A percentile compares a stretch with the other conserved stretches of the same genome.
Conservation (phyloP, 768 basidiomycete species). For the Boletus vinaceobasis region DNA sequence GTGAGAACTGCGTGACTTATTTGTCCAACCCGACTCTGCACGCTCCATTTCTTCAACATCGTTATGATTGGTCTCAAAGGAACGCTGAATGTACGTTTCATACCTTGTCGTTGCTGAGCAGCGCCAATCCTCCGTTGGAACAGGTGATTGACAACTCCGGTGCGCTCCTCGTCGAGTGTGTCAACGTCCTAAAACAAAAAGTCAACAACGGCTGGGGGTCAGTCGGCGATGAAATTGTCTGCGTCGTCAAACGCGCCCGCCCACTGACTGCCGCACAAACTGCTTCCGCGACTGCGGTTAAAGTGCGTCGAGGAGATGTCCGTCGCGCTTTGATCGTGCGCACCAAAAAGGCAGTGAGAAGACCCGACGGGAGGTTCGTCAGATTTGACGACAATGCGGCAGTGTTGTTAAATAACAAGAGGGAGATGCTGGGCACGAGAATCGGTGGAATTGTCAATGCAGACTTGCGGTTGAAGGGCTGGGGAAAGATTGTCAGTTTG, state of each 20-base stretch:
- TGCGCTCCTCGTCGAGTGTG: conserved; percentile 90
- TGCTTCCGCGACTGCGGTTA: conserved; percentile 74
- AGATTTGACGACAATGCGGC: conserved; percentile 97
- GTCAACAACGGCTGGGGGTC: conserved; percentile 92
- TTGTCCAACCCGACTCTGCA: neutral
- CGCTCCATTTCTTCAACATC: neutral
- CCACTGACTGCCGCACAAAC: conserved; percentile 68
- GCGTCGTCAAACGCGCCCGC: conserved; percentile 88
- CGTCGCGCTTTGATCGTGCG: conserved; percentile 95
- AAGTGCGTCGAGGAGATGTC: conserved; percentile 91
- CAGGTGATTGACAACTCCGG: conserved; percentile 98
- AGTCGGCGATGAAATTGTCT: conserved; percentile 94
- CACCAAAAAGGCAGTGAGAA: conserved; percentile 77
- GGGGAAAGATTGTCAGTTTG: conserved; percentile 90
- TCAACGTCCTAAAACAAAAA: conserved; percentile 94
- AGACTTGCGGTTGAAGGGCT: conserved; percentile 86
- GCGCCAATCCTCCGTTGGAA: neutral
- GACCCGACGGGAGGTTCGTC: conserved; percentile 85
- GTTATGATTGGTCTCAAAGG: conserved; percentile 93
- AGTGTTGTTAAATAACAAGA: conserved; percentile 91
- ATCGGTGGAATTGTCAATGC: conserved; percentile 92
- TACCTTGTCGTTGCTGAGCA: neutral
- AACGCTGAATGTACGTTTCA: conserved; percentile 69
- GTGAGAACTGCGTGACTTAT: conserved; percentile 28
- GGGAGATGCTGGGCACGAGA: conserved; percentile 92